A percentile compares a stretch with the other conserved stretches of the same genome.
Conservation (phyloP, 306 rosid genomes). For the Ammopiptanthus mongolicus region DNA sequence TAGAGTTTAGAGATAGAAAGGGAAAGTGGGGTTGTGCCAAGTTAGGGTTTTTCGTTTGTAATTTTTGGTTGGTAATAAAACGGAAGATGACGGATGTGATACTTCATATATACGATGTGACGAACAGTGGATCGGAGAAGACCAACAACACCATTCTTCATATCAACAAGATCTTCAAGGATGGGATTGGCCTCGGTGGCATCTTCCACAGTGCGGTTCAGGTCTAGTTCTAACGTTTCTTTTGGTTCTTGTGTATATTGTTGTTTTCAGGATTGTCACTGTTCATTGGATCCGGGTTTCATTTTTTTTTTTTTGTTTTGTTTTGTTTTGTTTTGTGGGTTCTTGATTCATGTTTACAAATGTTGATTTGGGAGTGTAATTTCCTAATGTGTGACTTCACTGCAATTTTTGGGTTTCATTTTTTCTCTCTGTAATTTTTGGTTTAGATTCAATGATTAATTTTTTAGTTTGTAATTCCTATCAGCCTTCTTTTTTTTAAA, state of each 20-base stretch:
- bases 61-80: neutral
- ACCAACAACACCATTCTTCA: slow-evolving; percentile 89
- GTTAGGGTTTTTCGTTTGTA: neutral
- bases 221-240: slow-evolving; percentile 36
- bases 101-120: slow-evolving; percentile 86
- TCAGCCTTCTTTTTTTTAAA: neutral
- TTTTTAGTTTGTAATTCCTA: neutral
- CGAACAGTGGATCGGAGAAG: slow-evolving; percentile 98
- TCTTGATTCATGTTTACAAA: neutral
- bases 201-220: slow-evolving; percentile 98
- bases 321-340: neutral
- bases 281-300: slow-evolving; percentile 30
- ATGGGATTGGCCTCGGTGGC: slow-evolving; percentile 95
- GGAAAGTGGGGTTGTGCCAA: slow-evolving; percentile 27
- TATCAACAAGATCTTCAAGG: slow-evolving; percentile 98
- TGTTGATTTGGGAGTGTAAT: neutral
- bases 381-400: neutral
- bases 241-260: neutral
- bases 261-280: slow-evolving; percentile 15
- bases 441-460: neutral
- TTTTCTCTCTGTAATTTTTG: neutral
- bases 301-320: neutral
- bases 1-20: slow-evolving; percentile 24
- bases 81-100: slow-evolving; percentile 71
- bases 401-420: neutral